Percentiles rank a stretch among this genome's conserved stretches.
Evolutionary conservation across 306 rosid species (phyloP).

Genomic region (Biancaea sappan): DNA sequence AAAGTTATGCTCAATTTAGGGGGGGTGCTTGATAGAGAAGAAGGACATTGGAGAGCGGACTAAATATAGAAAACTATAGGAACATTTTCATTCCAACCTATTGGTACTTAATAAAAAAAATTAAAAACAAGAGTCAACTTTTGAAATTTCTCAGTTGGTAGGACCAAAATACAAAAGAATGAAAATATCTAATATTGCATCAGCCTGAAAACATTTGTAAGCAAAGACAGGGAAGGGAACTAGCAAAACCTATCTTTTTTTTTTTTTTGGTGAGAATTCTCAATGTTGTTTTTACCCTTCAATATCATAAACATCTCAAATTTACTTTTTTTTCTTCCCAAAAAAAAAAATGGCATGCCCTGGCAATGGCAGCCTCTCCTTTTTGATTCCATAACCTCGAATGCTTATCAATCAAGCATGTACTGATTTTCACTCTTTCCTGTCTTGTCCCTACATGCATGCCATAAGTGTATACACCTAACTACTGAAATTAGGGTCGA

Average conservation of each 20-base stretch:
- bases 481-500: constrained; percentile 22
- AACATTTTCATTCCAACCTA: not conserved
- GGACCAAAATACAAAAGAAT: not conserved
- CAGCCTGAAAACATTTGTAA: not conserved
- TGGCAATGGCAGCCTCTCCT: not conserved
- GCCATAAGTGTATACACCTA: not conserved
- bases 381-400: not conserved
- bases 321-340: no score
- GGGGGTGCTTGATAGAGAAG: not conserved
- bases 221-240: not conserved
- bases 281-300: not conserved
- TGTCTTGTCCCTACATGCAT: constrained; percentile 10
- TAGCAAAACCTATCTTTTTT: no score
- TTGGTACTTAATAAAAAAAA: not conserved
- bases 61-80: not conserved
- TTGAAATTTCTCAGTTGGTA: not conserved
- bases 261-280: not conserved
- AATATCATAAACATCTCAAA: not conserved
- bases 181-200: not conserved
- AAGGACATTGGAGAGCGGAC: not conserved
- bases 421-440: constrained; percentile 23
- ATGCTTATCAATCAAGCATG: constrained; percentile 2
- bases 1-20: not conserved
- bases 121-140: not conserved
- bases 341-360: not conserved